Percentiles rank a stretch among this genome's conserved stretches.
Evolutionary conservation across 345 rosid species (phyloP).

Genomic region (Populus tremula): DNA sequence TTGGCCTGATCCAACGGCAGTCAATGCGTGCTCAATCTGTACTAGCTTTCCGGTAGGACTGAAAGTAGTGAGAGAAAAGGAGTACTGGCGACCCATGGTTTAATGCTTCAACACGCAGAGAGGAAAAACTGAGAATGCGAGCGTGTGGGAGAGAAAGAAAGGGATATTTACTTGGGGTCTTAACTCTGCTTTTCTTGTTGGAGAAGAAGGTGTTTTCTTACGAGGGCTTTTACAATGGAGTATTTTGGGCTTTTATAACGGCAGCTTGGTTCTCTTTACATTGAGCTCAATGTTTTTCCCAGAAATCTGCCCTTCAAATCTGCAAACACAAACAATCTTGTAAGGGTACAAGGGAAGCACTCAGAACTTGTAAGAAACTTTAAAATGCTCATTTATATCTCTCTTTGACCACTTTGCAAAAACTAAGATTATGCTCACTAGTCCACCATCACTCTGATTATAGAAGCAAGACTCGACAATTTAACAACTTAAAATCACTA

Average conservation of each 20-base stretch:
- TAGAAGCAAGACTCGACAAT: neutral
- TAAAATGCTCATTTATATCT: neutral
- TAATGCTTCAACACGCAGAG: neutral
- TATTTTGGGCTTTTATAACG: too few species aligned
- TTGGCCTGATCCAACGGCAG: constrained; percentile 93
- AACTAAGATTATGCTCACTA: neutral
- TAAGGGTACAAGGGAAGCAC: neutral
- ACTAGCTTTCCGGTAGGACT: constrained; percentile 96
- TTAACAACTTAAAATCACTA: neutral
- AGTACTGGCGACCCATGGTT: constrained; percentile 89
- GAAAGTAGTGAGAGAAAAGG: constrained; percentile 90
- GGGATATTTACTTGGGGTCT: neutral
- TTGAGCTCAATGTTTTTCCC: constrained; percentile 35
- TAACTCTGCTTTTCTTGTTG: neutral
- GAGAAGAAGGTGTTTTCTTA: neutral
- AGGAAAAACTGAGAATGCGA: neutral
- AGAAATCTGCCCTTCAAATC: constrained; percentile 80
- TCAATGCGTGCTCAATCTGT: constrained; percentile 94
- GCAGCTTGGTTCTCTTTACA: too few species aligned
- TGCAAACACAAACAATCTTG: constrained; percentile 25
- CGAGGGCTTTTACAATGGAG: neutral
- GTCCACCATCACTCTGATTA: neutral
- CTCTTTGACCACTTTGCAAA: neutral
- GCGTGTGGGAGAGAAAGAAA: neutral
- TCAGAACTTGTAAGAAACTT: neutral